Percentiles rank a stretch among this genome's conserved stretches.
Conservation (phyloP, 345 rosid genomes). For the Odontarrhena argentea region DNA sequence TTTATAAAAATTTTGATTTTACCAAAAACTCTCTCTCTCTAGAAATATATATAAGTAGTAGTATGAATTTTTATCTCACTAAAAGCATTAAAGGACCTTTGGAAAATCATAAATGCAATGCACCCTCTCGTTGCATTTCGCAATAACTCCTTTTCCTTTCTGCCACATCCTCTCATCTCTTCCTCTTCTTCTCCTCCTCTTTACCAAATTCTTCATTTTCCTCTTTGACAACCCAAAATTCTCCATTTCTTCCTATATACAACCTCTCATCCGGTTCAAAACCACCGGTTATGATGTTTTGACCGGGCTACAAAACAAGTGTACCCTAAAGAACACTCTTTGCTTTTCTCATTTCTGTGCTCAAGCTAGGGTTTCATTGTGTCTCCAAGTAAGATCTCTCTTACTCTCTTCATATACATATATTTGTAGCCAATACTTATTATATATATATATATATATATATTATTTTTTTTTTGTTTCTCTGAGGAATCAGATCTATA, state of each 20-base stretch:
- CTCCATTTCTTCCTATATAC: constrained; percentile 4
- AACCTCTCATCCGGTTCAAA: constrained; percentile 10
- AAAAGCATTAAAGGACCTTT: constrained; percentile 44
- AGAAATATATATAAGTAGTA: constrained; percentile 11
- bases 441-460: too few species aligned
- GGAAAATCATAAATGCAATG: constrained; percentile 67
- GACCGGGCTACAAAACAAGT: background rate
- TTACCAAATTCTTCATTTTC: constrained; percentile 34
- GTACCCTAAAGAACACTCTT: constrained; percentile 1
- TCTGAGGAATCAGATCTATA: constrained; percentile 20
- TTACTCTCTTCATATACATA: constrained; percentile 2
- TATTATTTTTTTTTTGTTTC: constrained; percentile 2
- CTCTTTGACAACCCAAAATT: constrained; percentile 2
- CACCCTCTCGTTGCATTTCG: constrained; percentile 71
- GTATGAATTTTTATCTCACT: constrained; percentile 41
- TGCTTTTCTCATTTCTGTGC: background rate
- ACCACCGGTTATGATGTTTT: constrained; percentile 20
- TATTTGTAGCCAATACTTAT: background rate
- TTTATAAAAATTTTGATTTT: constrained; percentile 9
- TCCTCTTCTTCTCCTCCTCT: constrained; percentile 37
- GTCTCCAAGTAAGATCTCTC: constrained; percentile 27
- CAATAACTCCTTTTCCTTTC: constrained; percentile 64
- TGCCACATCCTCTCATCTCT: constrained; percentile 50
- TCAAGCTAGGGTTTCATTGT: constrained; percentile 36
- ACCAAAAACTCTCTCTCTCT: constrained; percentile 12